These are phyloP conservation scores for Lactifluus subvellereus DNA, from an alignment of 768 basidiomycete species.

Conservation along the genomic window DNA sequence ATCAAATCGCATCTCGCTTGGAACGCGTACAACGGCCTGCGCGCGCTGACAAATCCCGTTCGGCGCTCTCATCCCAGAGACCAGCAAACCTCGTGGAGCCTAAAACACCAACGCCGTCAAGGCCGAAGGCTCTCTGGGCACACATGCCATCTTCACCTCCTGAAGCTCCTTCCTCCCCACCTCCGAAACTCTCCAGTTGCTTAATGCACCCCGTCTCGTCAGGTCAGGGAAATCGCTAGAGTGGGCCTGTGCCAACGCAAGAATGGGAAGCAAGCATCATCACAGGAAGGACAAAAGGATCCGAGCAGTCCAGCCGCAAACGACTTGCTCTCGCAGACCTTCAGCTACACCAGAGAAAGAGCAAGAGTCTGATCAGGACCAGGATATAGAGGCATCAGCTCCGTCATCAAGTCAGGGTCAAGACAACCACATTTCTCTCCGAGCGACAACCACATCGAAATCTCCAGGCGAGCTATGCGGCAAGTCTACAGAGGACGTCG, in stretches of 20 bases:
- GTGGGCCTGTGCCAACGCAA: constrained; percentile 61
- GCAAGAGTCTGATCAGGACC: not conserved
- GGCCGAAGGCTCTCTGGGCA: constrained; percentile 28
- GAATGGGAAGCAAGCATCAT: constrained; percentile 27
- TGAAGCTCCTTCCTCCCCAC: constrained; percentile 47
- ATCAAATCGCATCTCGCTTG: constrained; percentile 50
- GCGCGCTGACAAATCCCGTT: not conserved
- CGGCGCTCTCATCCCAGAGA: constrained; percentile 21
- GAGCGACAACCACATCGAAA: constrained; percentile 5
- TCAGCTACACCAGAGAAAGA: not conserved
- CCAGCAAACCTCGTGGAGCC: constrained; percentile 6
- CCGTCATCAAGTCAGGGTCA: constrained; percentile 6
- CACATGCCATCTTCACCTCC: constrained; percentile 61
- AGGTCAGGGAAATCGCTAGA: constrained; percentile 55
- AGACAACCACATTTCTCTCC: not conserved
- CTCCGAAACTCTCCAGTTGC: constrained; percentile 39
- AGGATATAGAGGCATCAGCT: not conserved
- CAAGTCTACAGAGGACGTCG: constrained; percentile 30
- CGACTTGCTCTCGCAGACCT: not conserved
- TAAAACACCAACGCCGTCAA: constrained; percentile 2
- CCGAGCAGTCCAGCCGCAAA: not conserved
- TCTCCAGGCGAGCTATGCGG: not conserved
- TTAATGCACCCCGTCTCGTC: constrained; percentile 40
- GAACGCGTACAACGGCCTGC: constrained; percentile 31
- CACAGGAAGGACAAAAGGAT: constrained; percentile 27